A percentile compares a stretch with the other conserved stretches of the same genome.
Conservation (phyloP, 2,329 filamentous ascomycete species). For the Sphaerulina populicola region DNA sequence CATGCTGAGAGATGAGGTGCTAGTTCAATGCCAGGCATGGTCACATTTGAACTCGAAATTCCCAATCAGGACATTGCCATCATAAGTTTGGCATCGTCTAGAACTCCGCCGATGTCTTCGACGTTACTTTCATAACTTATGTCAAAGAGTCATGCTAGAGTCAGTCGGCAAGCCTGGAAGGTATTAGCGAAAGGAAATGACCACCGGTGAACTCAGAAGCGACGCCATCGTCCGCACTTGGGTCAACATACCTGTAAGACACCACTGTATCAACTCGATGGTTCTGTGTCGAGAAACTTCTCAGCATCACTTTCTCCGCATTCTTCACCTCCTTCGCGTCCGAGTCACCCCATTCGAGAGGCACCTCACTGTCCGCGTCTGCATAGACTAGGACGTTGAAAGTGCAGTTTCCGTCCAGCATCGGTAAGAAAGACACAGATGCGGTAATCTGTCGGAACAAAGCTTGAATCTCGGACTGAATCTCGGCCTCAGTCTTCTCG, state of each 20-base stretch:
- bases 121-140: background rate
- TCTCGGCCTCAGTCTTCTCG: slow-evolving; percentile 87
- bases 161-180: slow-evolving; percentile 1
- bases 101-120: background rate
- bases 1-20: background rate
- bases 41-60: background rate
- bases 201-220: background rate
- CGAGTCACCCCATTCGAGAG: slow-evolving; percentile 96
- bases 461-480: slow-evolving; percentile 90
- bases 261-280: slow-evolving; percentile 93
- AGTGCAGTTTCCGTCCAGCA: slow-evolving; percentile 88
- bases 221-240: background rate
- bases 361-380: slow-evolving; percentile 91
- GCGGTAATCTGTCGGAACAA: slow-evolving; percentile 98
- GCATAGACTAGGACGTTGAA: slow-evolving; percentile 99
- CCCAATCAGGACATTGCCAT: background rate
- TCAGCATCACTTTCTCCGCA: slow-evolving; percentile 87
- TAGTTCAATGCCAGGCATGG: background rate
- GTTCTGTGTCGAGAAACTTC: slow-evolving; percentile 91
- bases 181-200: background rate
- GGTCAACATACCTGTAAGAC: slow-evolving; percentile 59
- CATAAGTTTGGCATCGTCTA: background rate
- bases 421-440: slow-evolving; percentile 90
- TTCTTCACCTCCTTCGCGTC: slow-evolving; percentile 94
- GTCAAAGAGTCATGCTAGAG: background rate